Base-by-base conservation (phyloP, 306 rosid species). In the Macrotyloma uniflorum region DNA sequence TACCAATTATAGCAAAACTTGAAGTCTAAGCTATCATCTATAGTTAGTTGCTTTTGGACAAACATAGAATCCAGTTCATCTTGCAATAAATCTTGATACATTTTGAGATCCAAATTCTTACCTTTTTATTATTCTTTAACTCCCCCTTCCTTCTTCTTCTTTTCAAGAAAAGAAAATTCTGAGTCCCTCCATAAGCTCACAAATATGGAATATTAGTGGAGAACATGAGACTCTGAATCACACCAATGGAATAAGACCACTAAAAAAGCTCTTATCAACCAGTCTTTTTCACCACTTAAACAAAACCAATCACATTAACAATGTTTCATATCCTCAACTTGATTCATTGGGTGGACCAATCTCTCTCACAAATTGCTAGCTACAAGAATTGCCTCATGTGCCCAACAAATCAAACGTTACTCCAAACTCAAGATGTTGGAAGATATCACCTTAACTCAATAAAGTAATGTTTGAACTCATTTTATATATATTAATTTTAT, bases 1-100 rank as follows among this genome's bases (percentile, higher is more conserved):
- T 70, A 28, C 45, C 12, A 70, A 49, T 69, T 46, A 30, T 70
- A 49, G 61, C 45, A 47, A 28, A 47, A 70, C 43, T 47, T 28
- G 8, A 15, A 70, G 16, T 28, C 45, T 22, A 49, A 70, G 75
- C 11, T 47, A 47, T 49, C 45, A 70, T 10, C 61, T 47, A 9
- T n/a, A 23, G 3, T 11, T 6, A 18, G n/a, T 30, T 28, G 43
- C 11, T 49, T 30, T 28, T 16, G 42, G 22, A 47, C 45, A 70
- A 70, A 51, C 45, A 47, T 49, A 47, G 45, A 32, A 62, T 62
- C 23, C 6, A 32, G 4, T 47, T 69, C 26, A 47, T 28, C 43
- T n/a, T 24, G 4, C 4, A 28, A n/a, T 15, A 43, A 67, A 66
- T 65, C 50, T 65, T 11, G 10, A 19, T 66, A 66, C 28, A 35